phyloP scores from a whole-genome alignment of 805 yeast species.

The Dipodascus albidus region DNA sequence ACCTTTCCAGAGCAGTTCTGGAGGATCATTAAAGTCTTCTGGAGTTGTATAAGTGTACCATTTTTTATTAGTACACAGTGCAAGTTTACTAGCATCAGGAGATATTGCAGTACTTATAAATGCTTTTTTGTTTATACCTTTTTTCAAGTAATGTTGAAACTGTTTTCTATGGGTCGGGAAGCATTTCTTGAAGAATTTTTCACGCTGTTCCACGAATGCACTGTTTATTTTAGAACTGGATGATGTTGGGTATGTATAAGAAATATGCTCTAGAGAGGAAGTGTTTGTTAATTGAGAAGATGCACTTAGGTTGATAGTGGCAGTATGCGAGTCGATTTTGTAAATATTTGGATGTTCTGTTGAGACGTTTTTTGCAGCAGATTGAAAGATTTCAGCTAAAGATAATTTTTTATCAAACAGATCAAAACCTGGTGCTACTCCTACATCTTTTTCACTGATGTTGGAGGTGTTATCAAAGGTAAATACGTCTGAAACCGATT shows the following conservation, averaged over 20 bases:
- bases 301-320: constrained; percentile 1
- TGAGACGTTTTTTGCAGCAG: neutral
- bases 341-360: neutral
- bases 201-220: constrained; percentile 10
- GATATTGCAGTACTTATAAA: constrained; percentile 50
- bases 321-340: neutral
- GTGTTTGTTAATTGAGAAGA: neutral
- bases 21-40: constrained; percentile 36
- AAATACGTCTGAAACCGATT: neutral
- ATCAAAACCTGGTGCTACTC: neutral
- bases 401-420: neutral
- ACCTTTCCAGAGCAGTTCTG: constrained; percentile 56
- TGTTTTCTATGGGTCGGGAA: constrained; percentile 71
- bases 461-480: neutral
- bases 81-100: constrained; percentile 54
- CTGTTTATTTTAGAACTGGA: neutral
- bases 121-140: constrained; percentile 29
- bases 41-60: constrained; percentile 64
- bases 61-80: constrained; percentile 49
- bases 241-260: neutral
- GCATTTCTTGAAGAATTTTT: constrained; percentile 53
- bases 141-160: constrained; percentile 37
- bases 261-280: neutral
- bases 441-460: too few species aligned
- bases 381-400: neutral